phyloP scores from a whole-genome alignment of 2,329 filamentous ascomycete species.

The Colletotrichum paranaense region DNA sequence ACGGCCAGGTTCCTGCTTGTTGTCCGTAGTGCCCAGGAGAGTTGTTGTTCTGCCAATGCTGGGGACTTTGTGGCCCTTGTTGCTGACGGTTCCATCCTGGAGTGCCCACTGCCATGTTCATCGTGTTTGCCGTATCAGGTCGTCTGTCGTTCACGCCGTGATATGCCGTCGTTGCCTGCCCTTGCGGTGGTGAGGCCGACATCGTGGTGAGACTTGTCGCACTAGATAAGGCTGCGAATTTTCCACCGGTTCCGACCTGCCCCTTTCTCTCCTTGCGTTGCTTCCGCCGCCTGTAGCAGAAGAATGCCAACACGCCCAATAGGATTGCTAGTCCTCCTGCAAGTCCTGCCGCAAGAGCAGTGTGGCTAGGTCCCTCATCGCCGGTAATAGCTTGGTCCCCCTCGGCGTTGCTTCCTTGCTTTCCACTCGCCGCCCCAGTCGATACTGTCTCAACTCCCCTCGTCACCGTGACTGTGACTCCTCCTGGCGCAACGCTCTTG shows the following conservation, averaged over 20 bases:
- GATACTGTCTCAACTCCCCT: slow-evolving; percentile 13
- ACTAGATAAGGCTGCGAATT: slow-evolving; percentile 29
- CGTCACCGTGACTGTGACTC: slow-evolving; percentile 30
- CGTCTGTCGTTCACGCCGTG: not conserved
- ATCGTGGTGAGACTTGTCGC: slow-evolving; percentile 33
- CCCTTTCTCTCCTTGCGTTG: slow-evolving; percentile 10
- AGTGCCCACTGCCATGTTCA: slow-evolving; percentile 10
- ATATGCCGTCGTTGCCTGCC: slow-evolving; percentile 14
- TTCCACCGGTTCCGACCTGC: slow-evolving; percentile 6
- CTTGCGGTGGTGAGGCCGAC: slow-evolving; percentile 13
- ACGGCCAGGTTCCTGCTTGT: slow-evolving; percentile 20
- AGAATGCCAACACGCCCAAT: slow-evolving; percentile 6
- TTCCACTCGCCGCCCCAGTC: slow-evolving; percentile 16
- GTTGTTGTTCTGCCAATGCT: slow-evolving; percentile 22
- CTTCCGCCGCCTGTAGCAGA: slow-evolving; percentile 23
- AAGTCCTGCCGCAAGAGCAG: slow-evolving; percentile 17
- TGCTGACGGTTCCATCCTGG: slow-evolving; percentile 15
- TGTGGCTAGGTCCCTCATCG: not conserved
- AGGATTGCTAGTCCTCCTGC: not conserved
- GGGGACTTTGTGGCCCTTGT: slow-evolving; percentile 16
- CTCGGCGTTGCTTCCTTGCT: not conserved
- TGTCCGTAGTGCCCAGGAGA: slow-evolving; percentile 4
- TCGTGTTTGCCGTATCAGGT: slow-evolving; percentile 1
- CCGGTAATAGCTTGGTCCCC: not conserved
- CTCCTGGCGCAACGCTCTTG: slow-evolving; percentile 25